A percentile compares a stretch with the other conserved stretches of the same genome.
phyloP scores from a whole-genome alignment of 257 asterid genomes.

The Solanum peruvianum region DNA sequence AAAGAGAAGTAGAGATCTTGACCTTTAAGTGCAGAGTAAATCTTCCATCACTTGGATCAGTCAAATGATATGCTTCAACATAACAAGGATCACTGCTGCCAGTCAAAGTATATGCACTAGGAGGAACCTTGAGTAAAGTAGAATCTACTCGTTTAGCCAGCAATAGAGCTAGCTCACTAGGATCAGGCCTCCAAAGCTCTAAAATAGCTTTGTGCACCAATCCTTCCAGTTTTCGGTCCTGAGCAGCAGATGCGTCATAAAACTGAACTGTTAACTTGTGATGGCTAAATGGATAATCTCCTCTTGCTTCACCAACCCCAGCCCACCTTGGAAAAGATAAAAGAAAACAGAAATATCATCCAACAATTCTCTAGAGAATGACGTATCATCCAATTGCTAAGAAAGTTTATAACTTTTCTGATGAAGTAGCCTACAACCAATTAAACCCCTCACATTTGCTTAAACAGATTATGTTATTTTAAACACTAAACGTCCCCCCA shows the following conservation, averaged over 20 bases:
- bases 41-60: conserved; percentile 89
- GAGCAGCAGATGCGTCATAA: conserved; percentile 81
- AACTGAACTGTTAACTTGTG: conserved; percentile 89
- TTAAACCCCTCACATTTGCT: neutral
- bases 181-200: conserved; percentile 93
- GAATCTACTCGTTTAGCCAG: conserved; percentile 60
- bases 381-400: neutral
- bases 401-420: neutral
- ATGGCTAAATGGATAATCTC: conserved; percentile 93
- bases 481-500: neutral
- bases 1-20: conserved; percentile 1
- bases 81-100: conserved; percentile 96
- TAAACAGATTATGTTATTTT: neutral
- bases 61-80: conserved; percentile 82
- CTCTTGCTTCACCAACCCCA: conserved; percentile 69
- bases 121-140: conserved; percentile 63
- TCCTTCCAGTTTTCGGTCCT: conserved; percentile 84
- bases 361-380: neutral
- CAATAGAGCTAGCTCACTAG: conserved; percentile 61
- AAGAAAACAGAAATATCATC: neutral
- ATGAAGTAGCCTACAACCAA: neutral
- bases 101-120: conserved; percentile 61
- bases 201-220: conserved; percentile 82
- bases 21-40: conserved; percentile 85
- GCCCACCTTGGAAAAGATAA: conserved; percentile 52